Conservation (phyloP, 164 flowering plant species). For the Berberis vulgaris region DNA sequence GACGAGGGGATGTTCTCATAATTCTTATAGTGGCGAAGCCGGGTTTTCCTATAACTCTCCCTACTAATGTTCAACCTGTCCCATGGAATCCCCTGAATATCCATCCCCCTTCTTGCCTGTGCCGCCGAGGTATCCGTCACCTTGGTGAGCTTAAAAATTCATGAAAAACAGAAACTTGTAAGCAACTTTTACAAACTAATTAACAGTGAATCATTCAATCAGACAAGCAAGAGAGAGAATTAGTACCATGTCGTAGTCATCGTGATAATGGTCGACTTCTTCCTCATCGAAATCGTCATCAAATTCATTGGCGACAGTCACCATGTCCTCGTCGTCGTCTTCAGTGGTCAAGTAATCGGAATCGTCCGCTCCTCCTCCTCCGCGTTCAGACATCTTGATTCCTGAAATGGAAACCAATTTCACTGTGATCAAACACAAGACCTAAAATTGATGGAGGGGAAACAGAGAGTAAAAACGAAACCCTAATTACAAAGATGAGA, state of each 20-base stretch:
- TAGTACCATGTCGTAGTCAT: background rate
- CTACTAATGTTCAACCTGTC: background rate
- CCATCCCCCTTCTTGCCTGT: conserved; percentile 3
- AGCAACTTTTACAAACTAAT: background rate
- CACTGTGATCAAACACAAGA: too few relatives aligned
- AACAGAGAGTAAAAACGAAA: too few relatives aligned
- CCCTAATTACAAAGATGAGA: too few relatives aligned
- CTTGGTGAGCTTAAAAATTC: background rate
- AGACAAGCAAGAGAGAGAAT: too few relatives aligned
- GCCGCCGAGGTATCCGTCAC: background rate
- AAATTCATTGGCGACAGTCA: background rate
- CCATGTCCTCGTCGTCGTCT: background rate
- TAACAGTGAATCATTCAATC: too few relatives aligned
- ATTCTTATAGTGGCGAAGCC: conserved; percentile 3
- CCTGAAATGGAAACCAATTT: too few relatives aligned
- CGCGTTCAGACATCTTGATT: too few relatives aligned
- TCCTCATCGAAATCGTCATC: background rate
- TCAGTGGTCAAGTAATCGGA: background rate
- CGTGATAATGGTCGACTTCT: background rate
- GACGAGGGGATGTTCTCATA: conserved; percentile 1
- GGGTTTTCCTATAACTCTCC: background rate
- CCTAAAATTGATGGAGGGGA: too few relatives aligned
- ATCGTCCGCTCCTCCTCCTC: background rate
- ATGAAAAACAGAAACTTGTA: background rate
- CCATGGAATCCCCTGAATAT: conserved; percentile 4